These are phyloP conservation scores for Aspergillus calidoustus DNA, from an alignment of 2,329 filamentous ascomycete genomes.

Conservation along the genomic window DNA sequence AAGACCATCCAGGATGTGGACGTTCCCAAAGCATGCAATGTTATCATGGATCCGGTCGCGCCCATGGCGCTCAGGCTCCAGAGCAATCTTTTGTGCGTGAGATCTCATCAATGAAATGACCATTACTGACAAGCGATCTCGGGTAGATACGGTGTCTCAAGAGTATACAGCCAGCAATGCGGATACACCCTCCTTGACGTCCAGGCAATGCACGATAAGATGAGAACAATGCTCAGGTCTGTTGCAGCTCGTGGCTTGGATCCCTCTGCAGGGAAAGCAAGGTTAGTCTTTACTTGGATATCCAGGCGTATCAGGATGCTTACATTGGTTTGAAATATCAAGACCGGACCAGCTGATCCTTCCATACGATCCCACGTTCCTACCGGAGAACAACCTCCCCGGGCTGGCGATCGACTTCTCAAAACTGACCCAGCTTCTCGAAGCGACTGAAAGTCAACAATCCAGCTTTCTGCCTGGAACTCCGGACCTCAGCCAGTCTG, in stretches of 20 bases:
- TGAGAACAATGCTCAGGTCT: constrained; percentile 69
- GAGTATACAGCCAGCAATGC: constrained; percentile 86
- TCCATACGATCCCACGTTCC: constrained; percentile 80
- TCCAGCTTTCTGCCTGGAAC: constrained; percentile 40
- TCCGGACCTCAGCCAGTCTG: constrained; percentile 36
- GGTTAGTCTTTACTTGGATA: constrained; percentile 56
- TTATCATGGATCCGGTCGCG: constrained; percentile 82
- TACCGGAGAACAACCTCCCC: constrained; percentile 67
- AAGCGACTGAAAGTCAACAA: constrained; percentile 37
- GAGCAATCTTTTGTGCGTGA: constrained; percentile 74
- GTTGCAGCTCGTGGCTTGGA: constrained; percentile 67
- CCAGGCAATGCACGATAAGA: constrained; percentile 73
- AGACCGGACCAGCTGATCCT: constrained; percentile 79
- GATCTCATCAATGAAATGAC: background rate
- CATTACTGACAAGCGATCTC: background rate
- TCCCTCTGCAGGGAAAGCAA: constrained; percentile 70
- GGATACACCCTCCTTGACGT: constrained; percentile 82
- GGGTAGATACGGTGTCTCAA: constrained; percentile 73
- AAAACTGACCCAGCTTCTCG: constrained; percentile 44
- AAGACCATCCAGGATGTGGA: constrained; percentile 90
- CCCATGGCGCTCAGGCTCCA: constrained; percentile 91
- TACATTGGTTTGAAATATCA: background rate
- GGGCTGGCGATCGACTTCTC: constrained; percentile 61
- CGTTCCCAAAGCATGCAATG: constrained; percentile 82
- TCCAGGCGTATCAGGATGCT: too few species aligned